Base-by-base conservation (phyloP, 2,329 filamentous ascomycete genomes). In the Beauveria varroae region DNA sequence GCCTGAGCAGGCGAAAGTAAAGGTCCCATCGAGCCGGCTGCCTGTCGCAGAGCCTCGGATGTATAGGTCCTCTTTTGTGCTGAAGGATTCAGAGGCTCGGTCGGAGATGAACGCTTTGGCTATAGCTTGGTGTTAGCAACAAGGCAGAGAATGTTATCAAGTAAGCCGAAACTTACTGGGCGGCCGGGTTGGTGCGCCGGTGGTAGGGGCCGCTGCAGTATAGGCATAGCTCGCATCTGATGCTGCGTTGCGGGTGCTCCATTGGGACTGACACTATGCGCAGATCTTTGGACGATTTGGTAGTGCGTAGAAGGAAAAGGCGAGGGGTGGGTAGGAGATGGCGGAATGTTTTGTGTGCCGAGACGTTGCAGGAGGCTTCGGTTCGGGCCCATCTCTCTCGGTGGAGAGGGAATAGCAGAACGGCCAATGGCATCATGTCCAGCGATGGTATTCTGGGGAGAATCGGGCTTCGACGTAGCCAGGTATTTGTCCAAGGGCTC, bases 331-430 rank as follows among this genome's bases (percentile, higher is more conserved):
- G 49, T 9, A 18, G 37, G 7, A 22, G 49, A 4, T 26, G 41
- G 24, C 26, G 49, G 41, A 9, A 54, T 6, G 6, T 34, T 43
- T 3, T 53, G 47, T 9, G 28, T 16, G 50, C 14, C 8, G 2
- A 34, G 28, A n/a, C 10, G 51, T 12, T 55, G 51, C 43, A 50
- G 1, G 40, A 30, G 2, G n/a, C 10, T 20, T 5, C 30, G 43
- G 1, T n/a, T 30, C 5, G 49, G 40, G 4, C 16, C 53, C 14
- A 47, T 30, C 5, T 61, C 59, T 16, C 59, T 46, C n/a, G 59
- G 59, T 1, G 59, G 59, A 10, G 59, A 61, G 5, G 26, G 59
- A 20, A 61, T 55, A 12, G 53, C 59, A 9, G 24, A 57, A 2
- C 20, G 20, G 8, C 5, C 5, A 2, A 22, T 1, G 3, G 14